phyloP scores from a whole-genome alignment of 768 basidiomycete genomes.

The Mycena alexandri region DNA sequence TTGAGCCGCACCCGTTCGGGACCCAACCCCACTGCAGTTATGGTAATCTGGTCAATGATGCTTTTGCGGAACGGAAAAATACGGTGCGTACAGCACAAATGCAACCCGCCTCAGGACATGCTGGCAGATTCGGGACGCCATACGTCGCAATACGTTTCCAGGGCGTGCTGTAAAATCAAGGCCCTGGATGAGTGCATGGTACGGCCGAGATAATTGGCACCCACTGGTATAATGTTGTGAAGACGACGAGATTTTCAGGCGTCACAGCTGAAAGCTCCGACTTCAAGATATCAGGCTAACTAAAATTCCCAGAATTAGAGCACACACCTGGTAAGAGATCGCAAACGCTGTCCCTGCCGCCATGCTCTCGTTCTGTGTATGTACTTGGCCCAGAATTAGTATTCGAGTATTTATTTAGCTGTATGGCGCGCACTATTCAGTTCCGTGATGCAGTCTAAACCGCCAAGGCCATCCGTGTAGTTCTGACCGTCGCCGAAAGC shows the following conservation, averaged over 20 bases:
- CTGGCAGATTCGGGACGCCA: slow-evolving; percentile 56
- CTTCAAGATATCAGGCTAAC: slow-evolving; percentile 31
- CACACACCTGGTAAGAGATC: slow-evolving; percentile 54
- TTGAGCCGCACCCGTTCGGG: slow-evolving; percentile 48
- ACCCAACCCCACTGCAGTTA: slow-evolving; percentile 59
- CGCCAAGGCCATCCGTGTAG: slow-evolving; percentile 46
- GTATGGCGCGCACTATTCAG: slow-evolving; percentile 50
- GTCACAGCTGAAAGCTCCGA: slow-evolving; percentile 56
- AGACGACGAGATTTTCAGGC: slow-evolving; percentile 58
- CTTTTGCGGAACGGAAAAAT: background rate
- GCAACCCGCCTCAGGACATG: slow-evolving; percentile 57
- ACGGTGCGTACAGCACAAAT: slow-evolving; percentile 55
- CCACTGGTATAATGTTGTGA: slow-evolving; percentile 55
- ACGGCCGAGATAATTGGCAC: slow-evolving; percentile 17
- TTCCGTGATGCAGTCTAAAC: slow-evolving; percentile 48
- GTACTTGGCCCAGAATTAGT: slow-evolving; percentile 45
- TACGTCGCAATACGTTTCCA: slow-evolving; percentile 60
- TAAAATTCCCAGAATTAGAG: background rate
- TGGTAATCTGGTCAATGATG: background rate
- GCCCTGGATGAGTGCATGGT: background rate
- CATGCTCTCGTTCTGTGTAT: slow-evolving; percentile 60
- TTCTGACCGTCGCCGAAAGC: slow-evolving; percentile 51
- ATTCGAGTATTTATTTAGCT: slow-evolving; percentile 6
- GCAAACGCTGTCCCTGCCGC: slow-evolving; percentile 62
- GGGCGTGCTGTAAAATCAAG: slow-evolving; percentile 49